Conservation (phyloP, 2,329 filamentous ascomycete genomes). For the Fusarium marasasianum region DNA sequence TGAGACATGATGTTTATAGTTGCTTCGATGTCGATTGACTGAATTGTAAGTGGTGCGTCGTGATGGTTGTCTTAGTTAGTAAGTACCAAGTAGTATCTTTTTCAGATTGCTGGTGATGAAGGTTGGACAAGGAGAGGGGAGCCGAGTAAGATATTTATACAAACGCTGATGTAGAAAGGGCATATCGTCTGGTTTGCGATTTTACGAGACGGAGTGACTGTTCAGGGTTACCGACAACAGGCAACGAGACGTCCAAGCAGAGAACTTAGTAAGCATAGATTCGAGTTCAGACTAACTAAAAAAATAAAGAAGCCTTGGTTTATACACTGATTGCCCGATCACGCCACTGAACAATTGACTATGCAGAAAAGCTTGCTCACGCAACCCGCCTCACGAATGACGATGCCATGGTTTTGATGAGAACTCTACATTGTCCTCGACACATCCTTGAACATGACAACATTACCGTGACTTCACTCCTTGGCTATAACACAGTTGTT, state of each 20-base stretch:
- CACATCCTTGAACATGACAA: not conserved
- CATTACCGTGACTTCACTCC: not conserved
- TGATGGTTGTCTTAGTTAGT: not conserved
- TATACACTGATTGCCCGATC: not conserved
- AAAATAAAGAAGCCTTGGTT: accelerated
- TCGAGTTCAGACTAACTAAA: accelerated
- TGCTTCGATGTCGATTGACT: not conserved
- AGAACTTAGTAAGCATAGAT: not conserved
- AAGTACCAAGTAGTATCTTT: not conserved
- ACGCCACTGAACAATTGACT: not conserved
- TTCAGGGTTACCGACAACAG: not conserved
- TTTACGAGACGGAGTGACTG: not conserved
- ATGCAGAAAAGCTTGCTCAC: accelerated
- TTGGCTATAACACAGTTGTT: not conserved
- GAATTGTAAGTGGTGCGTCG: not conserved
- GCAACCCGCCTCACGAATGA: not conserved
- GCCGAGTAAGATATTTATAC: not conserved
- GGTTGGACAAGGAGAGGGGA: not conserved
- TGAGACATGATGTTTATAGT: not conserved
- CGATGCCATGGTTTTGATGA: too few relatives aligned
- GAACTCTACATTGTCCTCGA: not conserved
- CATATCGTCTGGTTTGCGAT: not conserved
- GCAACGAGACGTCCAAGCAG: not conserved
- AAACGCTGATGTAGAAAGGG: not conserved
- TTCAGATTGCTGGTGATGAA: not conserved